Evolutionary conservation across 768 basidiomycete species (phyloP).

Genomic region (Tricholoma hemisulphureum): DNA sequence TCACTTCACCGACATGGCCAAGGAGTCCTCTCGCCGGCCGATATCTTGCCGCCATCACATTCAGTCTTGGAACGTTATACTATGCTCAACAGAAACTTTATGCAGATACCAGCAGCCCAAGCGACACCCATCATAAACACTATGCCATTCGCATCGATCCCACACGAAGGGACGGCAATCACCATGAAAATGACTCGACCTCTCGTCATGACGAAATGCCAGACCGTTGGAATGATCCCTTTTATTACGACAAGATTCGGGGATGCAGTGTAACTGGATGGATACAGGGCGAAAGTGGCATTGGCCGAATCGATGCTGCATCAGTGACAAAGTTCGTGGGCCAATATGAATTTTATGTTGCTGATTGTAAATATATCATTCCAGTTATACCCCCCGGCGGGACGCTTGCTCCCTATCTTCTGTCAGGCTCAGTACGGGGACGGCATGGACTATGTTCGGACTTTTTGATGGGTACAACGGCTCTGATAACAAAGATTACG

Average conservation of each 20-base stretch:
- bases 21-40: not conserved
- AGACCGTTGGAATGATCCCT: not conserved
- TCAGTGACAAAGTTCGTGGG: constrained; percentile 12
- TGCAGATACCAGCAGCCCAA: constrained; percentile 4
- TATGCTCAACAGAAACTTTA: constrained; percentile 1
- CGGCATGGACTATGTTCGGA: constrained; percentile 32
- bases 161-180: not conserved
- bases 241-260: not conserved
- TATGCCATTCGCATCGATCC: not conserved
- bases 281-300: constrained; percentile 5
- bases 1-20: not conserved
- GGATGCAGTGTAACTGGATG: not conserved
- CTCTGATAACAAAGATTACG: constrained; percentile 25
- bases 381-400: constrained; percentile 1
- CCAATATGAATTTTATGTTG: not conserved
- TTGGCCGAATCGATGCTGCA: constrained; percentile 12
- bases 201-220: not conserved
- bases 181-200: not conserved
- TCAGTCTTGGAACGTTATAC: constrained; percentile 7
- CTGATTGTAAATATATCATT: not conserved
- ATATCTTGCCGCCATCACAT: not conserved
- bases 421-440: not conserved
- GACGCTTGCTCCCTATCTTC: constrained; percentile 5
- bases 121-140: not conserved
- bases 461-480: constrained; percentile 34